A percentile compares a stretch with the other conserved stretches of the same genome.
Evolutionary conservation across 768 basidiomycete species (phyloP).

Genomic region (Phylloporus sp.): DNA sequence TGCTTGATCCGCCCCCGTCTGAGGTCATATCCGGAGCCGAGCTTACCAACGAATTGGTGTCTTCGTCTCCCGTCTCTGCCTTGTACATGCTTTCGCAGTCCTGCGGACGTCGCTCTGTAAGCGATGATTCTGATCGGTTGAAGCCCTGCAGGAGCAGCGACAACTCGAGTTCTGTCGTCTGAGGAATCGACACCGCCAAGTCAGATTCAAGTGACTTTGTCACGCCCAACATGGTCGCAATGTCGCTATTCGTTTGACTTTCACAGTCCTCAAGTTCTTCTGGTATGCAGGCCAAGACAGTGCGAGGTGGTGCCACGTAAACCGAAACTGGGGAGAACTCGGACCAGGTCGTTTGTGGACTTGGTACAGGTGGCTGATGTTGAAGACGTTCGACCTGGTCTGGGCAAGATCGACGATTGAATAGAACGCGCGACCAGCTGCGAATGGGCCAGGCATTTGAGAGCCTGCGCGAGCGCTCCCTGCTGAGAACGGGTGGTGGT

Average conservation of each 20-base stretch:
- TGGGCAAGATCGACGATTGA: conserved; percentile 3
- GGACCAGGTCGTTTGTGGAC: conserved; percentile 28
- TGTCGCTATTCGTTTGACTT: conserved; percentile 19
- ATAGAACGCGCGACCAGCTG: conserved; percentile 12
- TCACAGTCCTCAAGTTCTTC: conserved; percentile 26
- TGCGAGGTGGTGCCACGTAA: conserved; percentile 19
- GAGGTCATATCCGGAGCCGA: conserved; percentile 23
- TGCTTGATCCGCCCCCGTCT: conserved; percentile 20
- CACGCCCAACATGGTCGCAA: conserved; percentile 9
- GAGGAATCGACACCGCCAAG: neutral
- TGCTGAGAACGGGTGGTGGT: conserved; percentile 12
- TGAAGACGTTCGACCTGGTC: conserved; percentile 1
- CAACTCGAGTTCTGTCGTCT: neutral
- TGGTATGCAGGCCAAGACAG: conserved; percentile 24
- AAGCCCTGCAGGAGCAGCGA: neutral
- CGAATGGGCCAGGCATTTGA: conserved; percentile 21
- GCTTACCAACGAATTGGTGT: conserved; percentile 17
- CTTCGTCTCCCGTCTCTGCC: conserved; percentile 12
- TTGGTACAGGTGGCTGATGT: neutral
- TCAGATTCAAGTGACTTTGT: conserved; percentile 10
- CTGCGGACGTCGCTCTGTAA: neutral
- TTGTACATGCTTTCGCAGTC: neutral
- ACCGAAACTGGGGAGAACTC: conserved; percentile 20
- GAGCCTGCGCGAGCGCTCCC: conserved; percentile 14
- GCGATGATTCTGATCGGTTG: neutral